Evolutionary conservation across 192 early-diverging fungal species (phyloP).

Genomic region (Umbelopsis isabellina): DNA sequence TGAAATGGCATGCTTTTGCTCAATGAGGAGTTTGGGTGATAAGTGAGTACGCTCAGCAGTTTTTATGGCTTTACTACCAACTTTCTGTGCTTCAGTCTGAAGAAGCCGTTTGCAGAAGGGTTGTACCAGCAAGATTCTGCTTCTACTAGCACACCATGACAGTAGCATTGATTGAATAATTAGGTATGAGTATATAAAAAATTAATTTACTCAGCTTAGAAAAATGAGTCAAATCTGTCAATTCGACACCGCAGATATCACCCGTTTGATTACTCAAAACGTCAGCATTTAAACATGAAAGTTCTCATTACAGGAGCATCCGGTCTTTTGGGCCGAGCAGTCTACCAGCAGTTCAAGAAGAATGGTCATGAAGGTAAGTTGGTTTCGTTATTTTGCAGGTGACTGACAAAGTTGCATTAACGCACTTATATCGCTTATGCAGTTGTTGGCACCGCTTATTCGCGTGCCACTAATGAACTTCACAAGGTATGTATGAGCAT

Average conservation of each 20-base stretch:
- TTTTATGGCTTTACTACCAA: background rate
- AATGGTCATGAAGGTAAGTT: slow-evolving; percentile 55
- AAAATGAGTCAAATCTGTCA: no score
- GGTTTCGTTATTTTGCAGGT: background rate
- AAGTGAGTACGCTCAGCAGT: background rate
- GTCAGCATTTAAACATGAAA: slow-evolving; percentile 42
- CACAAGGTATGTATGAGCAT: slow-evolving; percentile 47
- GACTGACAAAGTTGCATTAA: background rate
- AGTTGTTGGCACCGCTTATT: slow-evolving; percentile 78
- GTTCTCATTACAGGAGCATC: slow-evolving; percentile 83
- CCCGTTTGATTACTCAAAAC: background rate
- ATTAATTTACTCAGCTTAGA: no score
- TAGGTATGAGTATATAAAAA: background rate
- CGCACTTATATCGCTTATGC: background rate
- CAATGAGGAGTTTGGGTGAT: background rate
- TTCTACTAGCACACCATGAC: slow-evolving; percentile 1
- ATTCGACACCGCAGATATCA: background rate
- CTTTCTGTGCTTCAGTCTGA: background rate
- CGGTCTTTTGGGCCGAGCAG: slow-evolving; percentile 82
- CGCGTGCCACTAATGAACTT: slow-evolving; percentile 56
- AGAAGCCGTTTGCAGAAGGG: background rate
- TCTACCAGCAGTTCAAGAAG: slow-evolving; percentile 55
- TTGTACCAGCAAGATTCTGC: background rate
- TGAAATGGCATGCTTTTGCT: slow-evolving; percentile 19
- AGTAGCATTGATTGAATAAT: background rate